Conservation (phyloP, 2,329 filamentous ascomycete genomes). For the Aspergillus caelatus region DNA sequence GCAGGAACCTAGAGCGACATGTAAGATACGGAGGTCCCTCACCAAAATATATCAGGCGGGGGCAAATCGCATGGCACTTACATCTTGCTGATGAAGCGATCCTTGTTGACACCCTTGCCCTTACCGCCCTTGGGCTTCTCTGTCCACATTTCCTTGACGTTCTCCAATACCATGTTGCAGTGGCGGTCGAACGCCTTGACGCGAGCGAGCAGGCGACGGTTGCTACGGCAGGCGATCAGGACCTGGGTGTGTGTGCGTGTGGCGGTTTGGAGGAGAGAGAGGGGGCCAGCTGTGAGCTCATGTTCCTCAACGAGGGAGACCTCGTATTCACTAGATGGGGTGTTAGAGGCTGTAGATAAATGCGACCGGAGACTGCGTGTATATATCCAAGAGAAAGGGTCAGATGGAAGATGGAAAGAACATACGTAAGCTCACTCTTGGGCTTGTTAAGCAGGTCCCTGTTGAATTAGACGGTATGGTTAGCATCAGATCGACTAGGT, state of each 20-base stretch:
- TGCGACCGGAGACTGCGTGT: slow-evolving; percentile 18
- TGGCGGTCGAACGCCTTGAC: slow-evolving; percentile 99
- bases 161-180: slow-evolving; percentile 98
- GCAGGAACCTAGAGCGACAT: slow-evolving; percentile 66
- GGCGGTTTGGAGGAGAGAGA: slow-evolving; percentile 95
- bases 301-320: slow-evolving; percentile 79
- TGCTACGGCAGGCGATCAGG: slow-evolving; percentile 95
- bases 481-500: slow-evolving; percentile 13
- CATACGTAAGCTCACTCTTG: slow-evolving; percentile 87
- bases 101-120: slow-evolving; percentile 97
- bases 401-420: slow-evolving; percentile 26
- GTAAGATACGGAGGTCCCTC: neutral
- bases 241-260: slow-evolving; percentile 94
- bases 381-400: slow-evolving; percentile 8
- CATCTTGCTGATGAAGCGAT: slow-evolving; percentile 98
- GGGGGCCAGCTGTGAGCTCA: slow-evolving; percentile 76
- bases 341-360: slow-evolving; percentile 20
- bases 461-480: slow-evolving; percentile 35
- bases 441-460: slow-evolving; percentile 90
- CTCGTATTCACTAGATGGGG: slow-evolving; percentile 76
- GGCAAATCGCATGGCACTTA: slow-evolving; percentile 48
- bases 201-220: slow-evolving; percentile 93
- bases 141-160: slow-evolving; percentile 99
- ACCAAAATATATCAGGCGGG: neutral
- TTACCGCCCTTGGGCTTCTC: slow-evolving; percentile 86